Conservation (phyloP, 805 yeast genomes). For the Teunomyces atbi region DNA sequence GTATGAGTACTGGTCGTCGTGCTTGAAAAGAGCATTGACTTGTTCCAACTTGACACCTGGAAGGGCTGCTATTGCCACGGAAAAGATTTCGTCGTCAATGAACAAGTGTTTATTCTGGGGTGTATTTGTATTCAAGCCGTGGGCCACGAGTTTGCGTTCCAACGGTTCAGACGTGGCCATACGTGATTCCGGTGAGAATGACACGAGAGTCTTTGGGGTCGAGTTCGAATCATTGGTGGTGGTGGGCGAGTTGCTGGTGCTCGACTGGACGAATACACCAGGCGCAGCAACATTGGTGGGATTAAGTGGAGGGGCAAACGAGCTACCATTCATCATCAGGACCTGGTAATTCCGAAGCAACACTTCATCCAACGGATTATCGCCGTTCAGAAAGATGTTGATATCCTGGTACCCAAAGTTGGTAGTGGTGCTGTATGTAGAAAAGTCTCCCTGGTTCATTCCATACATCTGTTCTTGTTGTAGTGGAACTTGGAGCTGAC, state of each 20-base stretch:
- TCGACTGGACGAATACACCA: constrained; percentile 11
- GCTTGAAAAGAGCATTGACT: constrained; percentile 26
- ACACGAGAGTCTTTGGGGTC: constrained; percentile 14
- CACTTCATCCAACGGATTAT: constrained; percentile 40
- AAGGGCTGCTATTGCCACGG: constrained; percentile 31
- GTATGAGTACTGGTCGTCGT: constrained; percentile 21
- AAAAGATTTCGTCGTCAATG: constrained; percentile 36
- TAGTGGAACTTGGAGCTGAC: background rate
- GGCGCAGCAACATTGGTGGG: background rate
- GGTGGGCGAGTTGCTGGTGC: constrained; percentile 29
- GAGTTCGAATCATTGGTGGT: constrained; percentile 23
- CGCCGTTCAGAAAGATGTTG: constrained; percentile 35
- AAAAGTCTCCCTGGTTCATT: background rate
- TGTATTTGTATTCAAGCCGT: constrained; percentile 22
- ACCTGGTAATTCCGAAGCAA: constrained; percentile 16
- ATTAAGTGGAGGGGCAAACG: background rate
- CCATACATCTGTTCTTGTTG: constrained; percentile 1
- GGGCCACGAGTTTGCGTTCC: constrained; percentile 15
- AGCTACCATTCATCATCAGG: background rate
- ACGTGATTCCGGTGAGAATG: constrained; percentile 4
- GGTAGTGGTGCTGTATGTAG: background rate
- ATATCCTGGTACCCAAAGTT: constrained; percentile 32
- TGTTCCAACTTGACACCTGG: constrained; percentile 22
- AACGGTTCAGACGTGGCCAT: constrained; percentile 6
- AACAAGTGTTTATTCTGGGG: constrained; percentile 34